These are phyloP conservation scores for Fabrea salina DNA, from an alignment of 169 alveolate species.

Conservation along the genomic window DNA sequence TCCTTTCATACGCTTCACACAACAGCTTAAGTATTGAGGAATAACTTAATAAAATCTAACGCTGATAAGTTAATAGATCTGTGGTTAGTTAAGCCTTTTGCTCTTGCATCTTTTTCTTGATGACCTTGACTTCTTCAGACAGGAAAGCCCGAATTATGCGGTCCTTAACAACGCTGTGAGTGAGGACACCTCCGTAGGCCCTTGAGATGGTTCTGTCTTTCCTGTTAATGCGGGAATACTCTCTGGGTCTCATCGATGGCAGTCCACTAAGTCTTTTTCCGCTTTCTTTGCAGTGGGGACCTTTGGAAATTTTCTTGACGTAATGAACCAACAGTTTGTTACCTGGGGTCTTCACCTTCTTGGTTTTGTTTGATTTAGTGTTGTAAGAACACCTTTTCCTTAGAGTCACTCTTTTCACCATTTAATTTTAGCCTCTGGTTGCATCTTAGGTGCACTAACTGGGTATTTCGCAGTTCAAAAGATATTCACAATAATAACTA, in stretches of 20 bases:
- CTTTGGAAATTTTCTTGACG: constrained; percentile 58
- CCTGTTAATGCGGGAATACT: constrained; percentile 58
- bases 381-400: constrained; percentile 84
- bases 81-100: too few species aligned
- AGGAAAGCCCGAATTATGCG: constrained; percentile 90
- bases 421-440: too few species aligned
- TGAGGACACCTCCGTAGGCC: constrained; percentile 80
- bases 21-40: background rate
- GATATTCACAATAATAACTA: too few species aligned
- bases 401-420: constrained; percentile 86
- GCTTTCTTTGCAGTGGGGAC: constrained; percentile 80
- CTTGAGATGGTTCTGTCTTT: constrained; percentile 86
- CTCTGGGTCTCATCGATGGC: constrained; percentile 72
- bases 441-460: too few species aligned
- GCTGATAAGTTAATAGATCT: too few species aligned
- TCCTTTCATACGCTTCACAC: background rate
- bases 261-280: constrained; percentile 71
- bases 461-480: too few species aligned
- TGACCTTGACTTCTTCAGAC: constrained; percentile 88
- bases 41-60: too few species aligned
- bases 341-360: constrained; percentile 90
- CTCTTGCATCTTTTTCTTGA: constrained; percentile 66
- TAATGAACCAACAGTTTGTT: constrained; percentile 63
- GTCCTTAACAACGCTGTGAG: constrained; percentile 82
- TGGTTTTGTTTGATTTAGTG: constrained; percentile 85